Evolutionary conservation across 2,329 filamentous ascomycete genomes (phyloP).

Genomic region (Pestalotiopsis sp.): DNA sequence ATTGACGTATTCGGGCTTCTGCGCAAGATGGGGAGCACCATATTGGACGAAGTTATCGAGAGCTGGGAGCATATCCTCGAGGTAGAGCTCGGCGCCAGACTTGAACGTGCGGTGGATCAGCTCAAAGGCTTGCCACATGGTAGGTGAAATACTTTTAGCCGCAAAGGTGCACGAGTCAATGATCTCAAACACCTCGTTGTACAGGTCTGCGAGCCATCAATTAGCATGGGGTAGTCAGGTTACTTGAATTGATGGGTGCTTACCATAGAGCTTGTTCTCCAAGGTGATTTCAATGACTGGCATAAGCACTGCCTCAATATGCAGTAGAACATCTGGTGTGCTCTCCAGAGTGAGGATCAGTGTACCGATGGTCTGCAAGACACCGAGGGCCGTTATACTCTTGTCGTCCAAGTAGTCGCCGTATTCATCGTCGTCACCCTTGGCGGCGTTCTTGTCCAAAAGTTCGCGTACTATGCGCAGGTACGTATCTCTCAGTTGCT

Average conservation of each 20-base stretch:
- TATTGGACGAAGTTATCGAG: conserved; percentile 98
- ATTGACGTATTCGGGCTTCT: conserved; percentile 84
- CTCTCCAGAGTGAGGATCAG: conserved; percentile 96
- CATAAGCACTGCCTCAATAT: conserved; percentile 95
- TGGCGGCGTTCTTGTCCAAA: conserved; percentile 81
- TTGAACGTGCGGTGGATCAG: conserved; percentile 97
- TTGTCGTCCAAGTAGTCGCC: conserved; percentile 97
- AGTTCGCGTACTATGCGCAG: conserved; percentile 90
- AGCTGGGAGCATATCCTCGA: conserved; percentile 98
- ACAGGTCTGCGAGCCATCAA: conserved; percentile 64
- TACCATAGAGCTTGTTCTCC: conserved; percentile 95
- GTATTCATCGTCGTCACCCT: conserved; percentile 74
- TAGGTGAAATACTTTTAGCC: conserved; percentile 90
- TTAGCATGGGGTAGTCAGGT: conserved; percentile 17
- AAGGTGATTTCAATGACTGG: conserved; percentile 94
- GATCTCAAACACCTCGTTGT: conserved; percentile 98
- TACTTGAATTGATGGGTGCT: conserved; percentile 21
- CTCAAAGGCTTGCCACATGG: conserved; percentile 99
- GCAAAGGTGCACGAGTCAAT: conserved; percentile 99
- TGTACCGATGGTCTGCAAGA: conserved; percentile 95
- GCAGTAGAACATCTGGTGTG: conserved; percentile 90
- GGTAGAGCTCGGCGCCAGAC: conserved; percentile 91
- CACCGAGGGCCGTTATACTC: conserved; percentile 94
- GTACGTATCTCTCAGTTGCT: conserved; percentile 95
- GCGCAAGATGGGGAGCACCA: conserved; percentile 75